Evolutionary conservation across 805 yeast genomes (phyloP).

Genomic region (Pichia paraexigua): DNA sequence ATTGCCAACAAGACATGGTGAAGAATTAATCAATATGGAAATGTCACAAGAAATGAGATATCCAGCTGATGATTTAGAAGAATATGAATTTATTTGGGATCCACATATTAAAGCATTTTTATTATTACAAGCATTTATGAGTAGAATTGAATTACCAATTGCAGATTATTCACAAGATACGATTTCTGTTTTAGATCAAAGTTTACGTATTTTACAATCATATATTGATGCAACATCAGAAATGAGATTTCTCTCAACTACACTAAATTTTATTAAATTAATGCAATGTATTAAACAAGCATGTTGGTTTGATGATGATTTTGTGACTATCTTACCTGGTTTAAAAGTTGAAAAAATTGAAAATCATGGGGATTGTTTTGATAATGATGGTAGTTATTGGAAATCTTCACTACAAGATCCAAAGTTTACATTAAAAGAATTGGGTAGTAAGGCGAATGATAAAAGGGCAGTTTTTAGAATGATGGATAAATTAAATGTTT

Average conservation of each 20-base stretch:
- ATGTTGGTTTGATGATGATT: constrained; percentile 75
- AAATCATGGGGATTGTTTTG: constrained; percentile 14
- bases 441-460: constrained; percentile 36
- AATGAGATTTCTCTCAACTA: constrained; percentile 60
- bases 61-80: constrained; percentile 46
- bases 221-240: constrained; percentile 86
- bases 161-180: constrained; percentile 95
- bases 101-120: constrained; percentile 77
- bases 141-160: constrained; percentile 73
- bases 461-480: constrained; percentile 25
- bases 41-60: constrained; percentile 69
- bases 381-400: constrained; percentile 31
- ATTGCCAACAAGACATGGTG: constrained; percentile 86
- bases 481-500: constrained; percentile 35
- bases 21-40: constrained; percentile 78
- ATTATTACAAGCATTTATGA: constrained; percentile 65
- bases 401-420: constrained; percentile 20
- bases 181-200: constrained; percentile 85
- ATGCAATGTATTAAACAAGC: constrained; percentile 90
- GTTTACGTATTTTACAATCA: constrained; percentile 89
- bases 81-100: constrained; percentile 69
- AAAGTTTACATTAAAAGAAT: constrained; percentile 26
- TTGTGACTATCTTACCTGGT: constrained; percentile 52
- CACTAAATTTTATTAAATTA: constrained; percentile 50
- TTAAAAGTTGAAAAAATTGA: constrained; percentile 17